Percentiles rank a stretch among this genome's conserved stretches.
These are phyloP conservation scores for Cryphonectria nitschkei DNA, from an alignment of 2,329 filamentous ascomycete genomes.

Conservation along the genomic window DNA sequence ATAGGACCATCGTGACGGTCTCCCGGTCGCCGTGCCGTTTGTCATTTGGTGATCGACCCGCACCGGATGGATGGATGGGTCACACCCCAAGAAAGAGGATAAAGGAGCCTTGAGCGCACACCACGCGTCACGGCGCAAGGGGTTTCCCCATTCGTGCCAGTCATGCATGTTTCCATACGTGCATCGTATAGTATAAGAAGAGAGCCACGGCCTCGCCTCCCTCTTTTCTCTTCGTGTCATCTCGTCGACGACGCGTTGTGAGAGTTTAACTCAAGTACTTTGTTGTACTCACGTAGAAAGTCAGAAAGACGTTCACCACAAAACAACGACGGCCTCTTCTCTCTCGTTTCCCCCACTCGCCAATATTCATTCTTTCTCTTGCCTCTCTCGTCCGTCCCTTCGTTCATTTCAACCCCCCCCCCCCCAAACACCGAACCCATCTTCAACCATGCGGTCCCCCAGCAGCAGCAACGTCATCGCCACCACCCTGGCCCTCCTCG, in stretches of 20 bases:
- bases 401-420: background rate
- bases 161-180: background rate
- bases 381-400: background rate
- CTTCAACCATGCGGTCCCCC: background rate
- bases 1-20: background rate
- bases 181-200: background rate
- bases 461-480: background rate
- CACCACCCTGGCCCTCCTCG: constrained; percentile 11
- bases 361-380: background rate
- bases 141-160: background rate
- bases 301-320: background rate
- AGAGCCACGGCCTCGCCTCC: background rate
- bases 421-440: background rate
- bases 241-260: background rate
- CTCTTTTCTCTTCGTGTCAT: background rate
- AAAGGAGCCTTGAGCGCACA: background rate
- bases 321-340: background rate
- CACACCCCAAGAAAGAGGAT: background rate
- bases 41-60: constrained; percentile 2
- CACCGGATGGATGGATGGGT: background rate
- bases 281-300: background rate
- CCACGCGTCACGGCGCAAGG: background rate
- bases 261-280: background rate
- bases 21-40: background rate
- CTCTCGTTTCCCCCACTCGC: too few relatives aligned